These are phyloP conservation scores for Daldinia loculata DNA, from an alignment of 495 filamentous ascomycete species.

Conservation along the genomic window DNA sequence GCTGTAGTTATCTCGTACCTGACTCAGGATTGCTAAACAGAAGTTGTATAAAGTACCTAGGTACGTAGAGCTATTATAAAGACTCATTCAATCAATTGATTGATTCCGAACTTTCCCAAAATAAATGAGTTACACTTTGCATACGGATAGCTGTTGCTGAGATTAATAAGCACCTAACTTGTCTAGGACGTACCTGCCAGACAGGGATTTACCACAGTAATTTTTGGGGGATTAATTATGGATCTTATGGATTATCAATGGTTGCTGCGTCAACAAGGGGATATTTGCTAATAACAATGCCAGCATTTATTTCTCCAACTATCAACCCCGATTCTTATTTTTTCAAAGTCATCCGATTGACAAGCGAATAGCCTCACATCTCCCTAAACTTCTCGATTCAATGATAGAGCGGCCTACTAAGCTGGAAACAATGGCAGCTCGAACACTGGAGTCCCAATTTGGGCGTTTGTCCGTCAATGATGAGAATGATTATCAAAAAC, in stretches of 20 bases:
- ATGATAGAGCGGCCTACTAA: background rate
- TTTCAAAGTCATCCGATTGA: background rate
- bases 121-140: no score
- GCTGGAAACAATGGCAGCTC: conserved; percentile 53
- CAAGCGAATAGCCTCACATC: background rate
- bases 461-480: conserved; percentile 84
- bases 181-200: background rate
- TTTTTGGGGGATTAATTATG: background rate
- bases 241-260: background rate
- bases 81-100: no score
- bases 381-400: background rate
- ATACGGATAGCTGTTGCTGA: no score
- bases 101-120: no score
- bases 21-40: no score
- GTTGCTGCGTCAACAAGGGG: background rate
- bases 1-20: background rate
- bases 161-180: no score
- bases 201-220: background rate
- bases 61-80: no score
- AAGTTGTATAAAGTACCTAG: no score
- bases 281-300: conserved; percentile 1
- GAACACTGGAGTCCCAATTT: conserved; percentile 76
- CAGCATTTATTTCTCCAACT: conserved; percentile 1
- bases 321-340: background rate
- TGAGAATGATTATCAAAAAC: conserved; percentile 78